Evolutionary conservation across 2,329 filamentous ascomycete genomes (phyloP), one percentile per base, ranked within the genome.

Genomic region (Aureobasidium melanogenum): DNA sequence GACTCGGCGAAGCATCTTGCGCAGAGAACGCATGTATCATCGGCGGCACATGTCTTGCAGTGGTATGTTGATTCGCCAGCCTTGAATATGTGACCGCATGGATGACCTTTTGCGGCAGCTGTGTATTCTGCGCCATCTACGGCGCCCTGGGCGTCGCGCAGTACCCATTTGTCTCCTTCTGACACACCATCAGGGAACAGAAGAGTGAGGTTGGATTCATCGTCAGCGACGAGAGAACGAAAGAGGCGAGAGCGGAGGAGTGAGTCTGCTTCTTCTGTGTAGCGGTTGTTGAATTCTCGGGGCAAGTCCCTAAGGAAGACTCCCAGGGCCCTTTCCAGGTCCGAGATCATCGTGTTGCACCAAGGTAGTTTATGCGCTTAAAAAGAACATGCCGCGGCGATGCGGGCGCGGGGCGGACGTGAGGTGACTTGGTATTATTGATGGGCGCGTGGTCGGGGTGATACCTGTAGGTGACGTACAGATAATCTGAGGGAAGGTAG

Each of bases 51-150:
- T 10, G 93, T 97, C 71, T 91, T 88, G 80, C 94, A 99, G 68
- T 88, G 84, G 73, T 97, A 99, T 63, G 91, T 93, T 61, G 91
- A 92, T 78, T 99, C 94, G 55, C 93, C 94, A 15, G 84, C 82
- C 75, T 93, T 93, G 81, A 99, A 96, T 64, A 99, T 97, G 77
- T 99, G 95, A 4, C 94, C 95, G 73, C 94, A 99, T 50, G 91
- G 87, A 75, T 95, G 95, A 60, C 95, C 94, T 67, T 91, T 85
- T 15, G 94, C 94, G 7, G 89, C 88, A 67, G 93, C 88, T 22
- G 91, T 94, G 72, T 97, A 99, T 73, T 99, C 95, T 34, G 93
- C 91, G 12, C 94, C 93, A 70, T 96, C 91, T 62, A 91, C 82
- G n/a, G 90, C 90, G 19, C 92, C 93, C 72, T 99, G 95, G 17